Base-by-base conservation (phyloP, 805 yeast species). In the Lachancea mirantina region DNA sequence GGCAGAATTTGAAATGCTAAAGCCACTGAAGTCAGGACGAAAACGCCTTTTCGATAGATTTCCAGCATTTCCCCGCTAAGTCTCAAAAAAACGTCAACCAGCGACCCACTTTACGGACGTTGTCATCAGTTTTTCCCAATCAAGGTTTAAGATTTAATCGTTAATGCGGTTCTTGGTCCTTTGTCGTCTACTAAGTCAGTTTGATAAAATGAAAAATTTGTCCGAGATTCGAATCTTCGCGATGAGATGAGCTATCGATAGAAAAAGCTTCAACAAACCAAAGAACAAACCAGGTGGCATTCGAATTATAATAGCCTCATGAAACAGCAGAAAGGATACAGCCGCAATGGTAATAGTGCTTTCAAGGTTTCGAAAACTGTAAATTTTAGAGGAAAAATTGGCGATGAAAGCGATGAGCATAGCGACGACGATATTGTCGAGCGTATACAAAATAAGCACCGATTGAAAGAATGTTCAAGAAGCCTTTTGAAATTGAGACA, bases 1-100 rank as follows among this genome's bases (percentile, higher is more conserved):
- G 85, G 70, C 2, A 78, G 49, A 11, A 78, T 51, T 43, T 78
- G 81, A 34, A 78, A 66, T 2, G 69, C 69, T 39, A 76, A 64
- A 1, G 84, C 68, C 4, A 75, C 49, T 4, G 64, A 52, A 15
- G 74, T 57, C 16, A 74, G 51, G 26, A 61, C 46, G 7, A 31
- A 24, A 13, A 32, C 20, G n/a, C n/a, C n/a, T n/a, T n/a, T n/a
- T n/a, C n/a, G n/a, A n/a, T n/a, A n/a, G n/a, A n/a, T n/a, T n/a
- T n/a, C n/a, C n/a, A n/a, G n/a, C n/a, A n/a, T n/a, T n/a, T n/a
- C n/a, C n/a, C n/a, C n/a, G n/a, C n/a, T n/a, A n/a, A n/a, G n/a
- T n/a, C n/a, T n/a, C n/a, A n/a, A n/a, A n/a, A n/a, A n/a, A n/a
- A n/a, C n/a, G n/a, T n/a, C n/a, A n/a, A n/a, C n/a, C n/a, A n/a